A percentile compares a stretch with the other conserved stretches of the same genome.
phyloP scores from a whole-genome alignment of 441 rosid species.

The Arabidopsis lyrata region DNA sequence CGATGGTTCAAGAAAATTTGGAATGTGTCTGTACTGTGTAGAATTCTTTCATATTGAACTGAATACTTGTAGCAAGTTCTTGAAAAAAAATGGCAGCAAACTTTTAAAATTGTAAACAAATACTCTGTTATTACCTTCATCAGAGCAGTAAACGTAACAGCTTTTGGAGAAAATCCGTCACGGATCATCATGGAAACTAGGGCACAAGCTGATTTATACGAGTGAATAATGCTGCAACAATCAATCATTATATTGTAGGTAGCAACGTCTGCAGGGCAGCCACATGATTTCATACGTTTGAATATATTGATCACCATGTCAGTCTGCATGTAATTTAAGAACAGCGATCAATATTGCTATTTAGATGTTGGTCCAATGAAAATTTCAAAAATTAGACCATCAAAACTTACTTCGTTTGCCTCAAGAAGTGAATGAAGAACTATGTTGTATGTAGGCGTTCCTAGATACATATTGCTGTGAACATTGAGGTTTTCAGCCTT shows the following conservation, averaged over 20 bases:
- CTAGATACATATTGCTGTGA: constrained; percentile 48
- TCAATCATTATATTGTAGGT: constrained; percentile 82
- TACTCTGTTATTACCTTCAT: constrained; percentile 59
- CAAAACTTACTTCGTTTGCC: constrained; percentile 64
- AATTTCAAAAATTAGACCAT: background rate
- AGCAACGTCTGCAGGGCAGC: constrained; percentile 54
- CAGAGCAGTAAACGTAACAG: constrained; percentile 60
- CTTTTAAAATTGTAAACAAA: background rate
- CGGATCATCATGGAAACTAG: constrained; percentile 86
- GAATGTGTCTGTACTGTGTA: background rate
- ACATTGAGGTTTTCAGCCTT: constrained; percentile 58
- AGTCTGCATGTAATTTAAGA: constrained; percentile 55
- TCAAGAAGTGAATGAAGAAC: constrained; percentile 75
- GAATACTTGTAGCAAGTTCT: constrained; percentile 18
- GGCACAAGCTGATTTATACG: constrained; percentile 65
- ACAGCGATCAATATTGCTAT: constrained; percentile 32
- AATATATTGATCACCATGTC: constrained; percentile 61
- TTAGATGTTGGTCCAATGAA: constrained; percentile 11
- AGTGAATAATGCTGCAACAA: constrained; percentile 61
- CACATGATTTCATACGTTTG: constrained; percentile 62
- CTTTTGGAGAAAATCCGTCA: constrained; percentile 62
- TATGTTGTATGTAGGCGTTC: constrained; percentile 59
- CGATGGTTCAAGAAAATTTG: background rate
- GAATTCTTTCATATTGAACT: background rate
- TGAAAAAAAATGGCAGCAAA: background rate